phyloP scores from a whole-genome alignment of 1,284 basidiomycete genomes.

The Microbotryum intermedium region DNA sequence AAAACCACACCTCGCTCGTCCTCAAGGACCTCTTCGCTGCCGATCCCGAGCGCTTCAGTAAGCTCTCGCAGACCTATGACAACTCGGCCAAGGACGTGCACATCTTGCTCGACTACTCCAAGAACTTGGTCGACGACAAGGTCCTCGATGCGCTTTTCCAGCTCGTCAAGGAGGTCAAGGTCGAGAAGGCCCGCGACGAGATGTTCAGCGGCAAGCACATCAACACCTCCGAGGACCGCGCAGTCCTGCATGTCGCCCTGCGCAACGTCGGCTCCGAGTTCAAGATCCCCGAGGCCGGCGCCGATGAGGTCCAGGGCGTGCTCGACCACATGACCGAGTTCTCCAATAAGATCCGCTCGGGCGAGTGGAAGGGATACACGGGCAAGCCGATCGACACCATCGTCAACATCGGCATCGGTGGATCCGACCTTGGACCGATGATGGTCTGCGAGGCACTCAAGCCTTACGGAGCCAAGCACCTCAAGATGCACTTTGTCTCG shows the following conservation, averaged over 20 bases:
- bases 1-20: conserved; percentile 63
- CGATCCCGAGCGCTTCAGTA: conserved; percentile 77
- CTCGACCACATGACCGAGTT: conserved; percentile 88
- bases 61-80: conserved; percentile 71
- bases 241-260: conserved; percentile 89
- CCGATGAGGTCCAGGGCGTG: conserved; percentile 71
- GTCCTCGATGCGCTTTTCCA: conserved; percentile 60
- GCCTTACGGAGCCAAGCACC: conserved; percentile 79
- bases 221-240: conserved; percentile 94
- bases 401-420: conserved; percentile 98
- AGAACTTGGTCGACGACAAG: conserved; percentile 86
- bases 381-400: conserved; percentile 89
- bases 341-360: conserved; percentile 72
- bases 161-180: conserved; percentile 74
- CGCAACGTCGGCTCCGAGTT: conserved; percentile 61
- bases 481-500: conserved; percentile 82
- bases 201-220: conserved; percentile 96
- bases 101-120: conserved; percentile 91
- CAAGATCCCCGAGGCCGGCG: conserved; percentile 68
- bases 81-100: conserved; percentile 60
- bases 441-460: conserved; percentile 99
- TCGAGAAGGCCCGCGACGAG: conserved; percentile 77
- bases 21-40: conserved; percentile 84
- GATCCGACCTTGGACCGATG: conserved; percentile 93
- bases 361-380: conserved; percentile 92